A percentile compares a stretch with the other conserved stretches of the same genome.
Evolutionary conservation across 441 rosid species (phyloP).

Genomic region (Manihot esculenta): DNA sequence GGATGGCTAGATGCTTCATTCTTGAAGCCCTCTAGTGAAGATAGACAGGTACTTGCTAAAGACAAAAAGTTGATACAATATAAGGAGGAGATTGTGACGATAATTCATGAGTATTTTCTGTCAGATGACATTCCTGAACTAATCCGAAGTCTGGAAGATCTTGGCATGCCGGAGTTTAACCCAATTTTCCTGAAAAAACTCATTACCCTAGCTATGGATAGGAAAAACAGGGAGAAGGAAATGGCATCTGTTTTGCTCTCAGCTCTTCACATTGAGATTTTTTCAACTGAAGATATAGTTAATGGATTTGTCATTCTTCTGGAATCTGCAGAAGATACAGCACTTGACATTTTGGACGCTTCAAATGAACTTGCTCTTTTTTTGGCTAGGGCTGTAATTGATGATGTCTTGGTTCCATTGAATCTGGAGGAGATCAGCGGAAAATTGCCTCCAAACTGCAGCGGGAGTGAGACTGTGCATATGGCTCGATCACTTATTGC

Average conservation of each 20-base stretch:
- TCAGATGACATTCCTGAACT: constrained; percentile 99
- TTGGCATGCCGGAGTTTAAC: constrained; percentile 68
- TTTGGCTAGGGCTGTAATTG: constrained; percentile 95
- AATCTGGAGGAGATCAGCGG: constrained; percentile 82
- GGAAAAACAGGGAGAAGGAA: constrained; percentile 98
- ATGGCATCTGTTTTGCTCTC: constrained; percentile 98
- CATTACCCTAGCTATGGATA: constrained; percentile 91
- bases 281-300: constrained; percentile 86
- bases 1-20: constrained; percentile 92
- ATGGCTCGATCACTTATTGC: constrained; percentile 78
- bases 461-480: constrained; percentile 79
- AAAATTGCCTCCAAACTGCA: constrained; percentile 67
- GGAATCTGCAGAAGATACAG: constrained; percentile 96
- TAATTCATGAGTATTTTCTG: constrained; percentile 93
- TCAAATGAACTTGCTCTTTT: constrained; percentile 94
- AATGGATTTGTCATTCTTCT: constrained; percentile 92
- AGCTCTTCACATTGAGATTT: constrained; percentile 92
- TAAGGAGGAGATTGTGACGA: constrained; percentile 72
- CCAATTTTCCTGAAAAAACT: constrained; percentile 88
- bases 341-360: constrained; percentile 94
- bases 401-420: constrained; percentile 87
- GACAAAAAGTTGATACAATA: constrained; percentile 59
- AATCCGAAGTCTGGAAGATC: constrained; percentile 84
- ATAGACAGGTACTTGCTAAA: constrained; percentile 39
- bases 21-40: constrained; percentile 37